Evolutionary conservation across 768 basidiomycete genomes (phyloP).

Genomic region (Coprinopsis sp.): DNA sequence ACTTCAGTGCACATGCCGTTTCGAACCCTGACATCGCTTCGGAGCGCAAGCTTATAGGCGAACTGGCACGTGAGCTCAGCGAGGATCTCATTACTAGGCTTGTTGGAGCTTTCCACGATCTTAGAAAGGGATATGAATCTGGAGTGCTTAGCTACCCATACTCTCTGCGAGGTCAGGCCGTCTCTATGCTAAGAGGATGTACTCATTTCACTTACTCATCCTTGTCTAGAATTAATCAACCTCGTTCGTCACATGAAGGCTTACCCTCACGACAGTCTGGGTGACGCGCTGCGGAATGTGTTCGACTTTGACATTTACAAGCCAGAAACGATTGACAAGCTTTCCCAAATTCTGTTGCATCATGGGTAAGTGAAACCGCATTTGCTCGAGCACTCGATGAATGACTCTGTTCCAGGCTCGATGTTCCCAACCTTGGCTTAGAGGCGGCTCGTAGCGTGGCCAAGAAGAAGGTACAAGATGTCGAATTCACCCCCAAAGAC

Average conservation of each 20-base stretch:
- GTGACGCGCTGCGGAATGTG: conserved; percentile 56
- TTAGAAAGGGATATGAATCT: conserved; percentile 52
- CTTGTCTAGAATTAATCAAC: conserved; percentile 53
- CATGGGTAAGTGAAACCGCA: conserved; percentile 45
- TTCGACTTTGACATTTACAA: conserved; percentile 71
- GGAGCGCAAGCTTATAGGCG: conserved; percentile 53
- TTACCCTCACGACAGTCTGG: conserved; percentile 54
- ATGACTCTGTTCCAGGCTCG: conserved; percentile 36
- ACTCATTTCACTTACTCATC: background rate
- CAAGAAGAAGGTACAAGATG: conserved; percentile 50
- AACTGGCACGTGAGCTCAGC: conserved; percentile 57
- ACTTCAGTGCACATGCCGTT: conserved; percentile 62
- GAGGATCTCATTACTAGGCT: conserved; percentile 51
- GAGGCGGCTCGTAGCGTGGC: conserved; percentile 52
- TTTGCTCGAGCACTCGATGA: background rate
- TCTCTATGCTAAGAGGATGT: background rate
- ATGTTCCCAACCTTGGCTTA: conserved; percentile 50
- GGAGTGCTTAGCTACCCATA: conserved; percentile 63
- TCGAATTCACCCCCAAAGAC: conserved; percentile 54
- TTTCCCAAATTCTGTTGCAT: conserved; percentile 51
- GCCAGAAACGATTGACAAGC: conserved; percentile 58
- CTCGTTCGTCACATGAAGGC: conserved; percentile 59
- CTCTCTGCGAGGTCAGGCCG: conserved; percentile 52
- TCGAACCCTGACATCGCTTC: conserved; percentile 64
- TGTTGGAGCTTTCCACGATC: conserved; percentile 61